Conservation (phyloP, 345 rosid genomes). For the Lenwebbia sp. region DNA sequence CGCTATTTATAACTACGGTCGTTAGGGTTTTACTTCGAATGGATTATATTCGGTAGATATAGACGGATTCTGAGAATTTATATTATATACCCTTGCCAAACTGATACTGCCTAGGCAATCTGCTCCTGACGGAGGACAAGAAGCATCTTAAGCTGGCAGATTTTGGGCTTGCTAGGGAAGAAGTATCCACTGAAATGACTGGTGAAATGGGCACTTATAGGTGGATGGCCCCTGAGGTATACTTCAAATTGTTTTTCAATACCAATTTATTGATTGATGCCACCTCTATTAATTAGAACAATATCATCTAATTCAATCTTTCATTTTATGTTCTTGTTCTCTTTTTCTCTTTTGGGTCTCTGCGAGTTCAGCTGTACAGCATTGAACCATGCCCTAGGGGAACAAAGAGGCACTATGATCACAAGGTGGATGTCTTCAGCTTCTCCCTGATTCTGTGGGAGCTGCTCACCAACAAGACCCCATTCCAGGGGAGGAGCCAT, state of each 20-base stretch:
- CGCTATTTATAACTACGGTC: background rate
- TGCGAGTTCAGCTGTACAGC: constrained; percentile 26
- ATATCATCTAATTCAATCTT: background rate
- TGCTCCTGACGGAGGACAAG: constrained; percentile 36
- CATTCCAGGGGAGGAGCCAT: constrained; percentile 22
- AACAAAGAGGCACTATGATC: constrained; percentile 45
- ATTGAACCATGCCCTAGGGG: constrained; percentile 26
- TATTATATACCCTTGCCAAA: background rate
- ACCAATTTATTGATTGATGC: background rate
- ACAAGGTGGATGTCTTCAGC: constrained; percentile 69
- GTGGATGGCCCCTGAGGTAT: constrained; percentile 85
- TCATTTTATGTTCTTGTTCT: background rate
- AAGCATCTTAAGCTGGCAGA: constrained; percentile 39
- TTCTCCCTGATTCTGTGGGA: constrained; percentile 58
- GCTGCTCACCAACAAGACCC: constrained; percentile 40
- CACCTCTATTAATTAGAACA: background rate
- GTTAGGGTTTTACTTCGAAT: background rate
- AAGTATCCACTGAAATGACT: constrained; percentile 28
- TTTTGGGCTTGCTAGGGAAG: constrained; percentile 54
- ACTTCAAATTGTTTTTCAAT: background rate
- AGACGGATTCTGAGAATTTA: background rate
- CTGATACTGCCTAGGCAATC: constrained; percentile 26
- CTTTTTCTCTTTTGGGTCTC: background rate
- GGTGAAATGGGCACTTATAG: constrained; percentile 55
- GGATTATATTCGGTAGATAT: background rate